A percentile compares a stretch with the other conserved stretches of the same genome.
phyloP scores from a whole-genome alignment of 345 rosid species.

The Stellera chamaejasme region DNA sequence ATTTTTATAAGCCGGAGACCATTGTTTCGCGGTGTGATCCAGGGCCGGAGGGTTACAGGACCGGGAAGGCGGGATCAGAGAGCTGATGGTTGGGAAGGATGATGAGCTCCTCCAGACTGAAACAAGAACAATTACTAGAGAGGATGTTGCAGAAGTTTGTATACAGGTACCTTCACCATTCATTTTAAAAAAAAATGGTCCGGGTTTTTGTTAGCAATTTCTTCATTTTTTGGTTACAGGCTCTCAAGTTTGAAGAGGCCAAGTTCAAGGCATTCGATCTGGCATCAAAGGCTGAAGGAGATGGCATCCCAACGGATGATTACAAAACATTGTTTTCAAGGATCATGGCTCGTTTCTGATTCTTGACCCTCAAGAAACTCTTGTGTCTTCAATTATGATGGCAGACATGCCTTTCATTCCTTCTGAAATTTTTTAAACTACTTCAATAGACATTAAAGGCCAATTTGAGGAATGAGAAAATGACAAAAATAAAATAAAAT shows the following conservation, averaged over 20 bases:
- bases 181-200: background rate
- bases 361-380: background rate
- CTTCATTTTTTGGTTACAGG: conserved; percentile 26
- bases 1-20: background rate
- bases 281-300: conserved; percentile 71
- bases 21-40: conserved; percentile 11
- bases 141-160: conserved; percentile 79
- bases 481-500: too few relatives aligned
- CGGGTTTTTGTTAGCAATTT: background rate
- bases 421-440: too few relatives aligned
- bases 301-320: conserved; percentile 59
- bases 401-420: too few relatives aligned
- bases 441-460: too few relatives aligned
- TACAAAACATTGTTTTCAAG: conserved; percentile 65
- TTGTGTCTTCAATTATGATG: too few relatives aligned
- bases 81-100: conserved; percentile 66
- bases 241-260: conserved; percentile 54
- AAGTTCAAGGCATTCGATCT: conserved; percentile 75
- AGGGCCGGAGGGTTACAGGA: conserved; percentile 88
- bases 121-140: conserved; percentile 51
- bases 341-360: conserved; percentile 44
- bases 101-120: conserved; percentile 82
- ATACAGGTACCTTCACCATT: conserved; percentile 40
- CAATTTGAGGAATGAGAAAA: too few relatives aligned
- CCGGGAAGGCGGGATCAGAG: conserved; percentile 62